Percentiles rank a stretch among this genome's conserved stretches.
These are phyloP conservation scores for Plasmodium berghei DNA, from an alignment of 169 alveolate species.

Conservation along the genomic window DNA sequence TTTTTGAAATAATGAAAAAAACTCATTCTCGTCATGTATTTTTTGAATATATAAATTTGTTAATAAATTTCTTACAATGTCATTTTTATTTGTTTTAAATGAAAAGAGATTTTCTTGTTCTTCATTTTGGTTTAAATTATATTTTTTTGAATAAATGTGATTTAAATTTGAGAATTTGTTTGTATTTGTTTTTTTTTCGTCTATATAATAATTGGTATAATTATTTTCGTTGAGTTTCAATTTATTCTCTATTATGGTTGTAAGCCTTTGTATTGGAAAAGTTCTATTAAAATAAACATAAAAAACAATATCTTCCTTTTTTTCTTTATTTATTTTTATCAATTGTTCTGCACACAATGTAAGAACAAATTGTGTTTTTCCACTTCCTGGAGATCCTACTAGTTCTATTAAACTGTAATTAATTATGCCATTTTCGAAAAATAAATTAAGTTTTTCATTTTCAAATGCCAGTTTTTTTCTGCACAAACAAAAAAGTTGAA, in stretches of 20 bases:
- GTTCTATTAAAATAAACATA: constrained; percentile 47
- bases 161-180: background rate
- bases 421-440: constrained; percentile 57
- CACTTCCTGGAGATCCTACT: constrained; percentile 49
- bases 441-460: constrained; percentile 26
- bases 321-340: constrained; percentile 14
- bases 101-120: background rate
- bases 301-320: constrained; percentile 43
- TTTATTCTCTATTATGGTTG: constrained; percentile 21
- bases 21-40: constrained; percentile 46
- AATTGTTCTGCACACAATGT: constrained; percentile 58
- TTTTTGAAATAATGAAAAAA: constrained; percentile 40
- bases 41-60: constrained; percentile 57
- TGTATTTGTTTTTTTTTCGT: background rate
- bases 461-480: constrained; percentile 54
- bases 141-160: too few species aligned
- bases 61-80: constrained; percentile 2
- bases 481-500: background rate
- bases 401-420: constrained; percentile 50
- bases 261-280: constrained; percentile 37
- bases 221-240: background rate
- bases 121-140: background rate
- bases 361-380: constrained; percentile 56
- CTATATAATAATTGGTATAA: background rate
- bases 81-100: background rate